Percentiles rank a stretch among this genome's conserved stretches.
Evolutionary conservation across 1,284 basidiomycete species (phyloP).

Genomic region (Tylopilus sp.): DNA sequence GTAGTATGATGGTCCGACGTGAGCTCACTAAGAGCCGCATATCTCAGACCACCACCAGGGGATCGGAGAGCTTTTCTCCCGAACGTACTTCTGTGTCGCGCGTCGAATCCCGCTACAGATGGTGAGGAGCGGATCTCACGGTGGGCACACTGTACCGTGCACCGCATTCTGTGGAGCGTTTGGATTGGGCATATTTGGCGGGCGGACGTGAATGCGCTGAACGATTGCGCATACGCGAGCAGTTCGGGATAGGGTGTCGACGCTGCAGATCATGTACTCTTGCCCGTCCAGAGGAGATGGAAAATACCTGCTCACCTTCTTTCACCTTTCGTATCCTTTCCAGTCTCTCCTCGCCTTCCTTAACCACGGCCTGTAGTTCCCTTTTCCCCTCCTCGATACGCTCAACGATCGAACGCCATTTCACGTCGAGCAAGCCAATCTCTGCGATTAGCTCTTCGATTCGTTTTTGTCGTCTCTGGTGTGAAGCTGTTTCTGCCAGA

Average conservation of each 20-base stretch:
- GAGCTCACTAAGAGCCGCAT: no score
- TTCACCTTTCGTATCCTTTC: conserved; percentile 68
- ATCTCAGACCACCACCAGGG: no score
- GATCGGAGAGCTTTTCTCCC: no score
- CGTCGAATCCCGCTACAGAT: no score
- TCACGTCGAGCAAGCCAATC: conserved; percentile 60
- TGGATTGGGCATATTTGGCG: conserved; percentile 75
- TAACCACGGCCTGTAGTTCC: conserved; percentile 65
- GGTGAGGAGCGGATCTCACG: no score
- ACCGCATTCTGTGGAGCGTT: conserved; percentile 40
- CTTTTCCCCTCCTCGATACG: conserved; percentile 63
- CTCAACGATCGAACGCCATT: conserved; percentile 64
- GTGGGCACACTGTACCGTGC: conserved; percentile 65
- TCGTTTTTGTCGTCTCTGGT: conserved; percentile 70
- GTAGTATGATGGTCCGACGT: no score
- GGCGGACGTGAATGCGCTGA: conserved; percentile 82
- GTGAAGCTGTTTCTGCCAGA: conserved; percentile 62
- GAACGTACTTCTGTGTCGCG: no score
- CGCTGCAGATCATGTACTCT: conserved; percentile 40
- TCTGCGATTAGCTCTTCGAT: conserved; percentile 71
- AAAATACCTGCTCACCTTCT: conserved; percentile 48
- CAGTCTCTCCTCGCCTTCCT: conserved; percentile 68
- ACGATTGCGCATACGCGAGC: conserved; percentile 74
- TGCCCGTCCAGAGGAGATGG: background rate
- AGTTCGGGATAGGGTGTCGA: conserved; percentile 78